Evolutionary conservation across 2,329 filamentous ascomycete genomes (phyloP).

Genomic region (Hymenoscyphus repandus): DNA sequence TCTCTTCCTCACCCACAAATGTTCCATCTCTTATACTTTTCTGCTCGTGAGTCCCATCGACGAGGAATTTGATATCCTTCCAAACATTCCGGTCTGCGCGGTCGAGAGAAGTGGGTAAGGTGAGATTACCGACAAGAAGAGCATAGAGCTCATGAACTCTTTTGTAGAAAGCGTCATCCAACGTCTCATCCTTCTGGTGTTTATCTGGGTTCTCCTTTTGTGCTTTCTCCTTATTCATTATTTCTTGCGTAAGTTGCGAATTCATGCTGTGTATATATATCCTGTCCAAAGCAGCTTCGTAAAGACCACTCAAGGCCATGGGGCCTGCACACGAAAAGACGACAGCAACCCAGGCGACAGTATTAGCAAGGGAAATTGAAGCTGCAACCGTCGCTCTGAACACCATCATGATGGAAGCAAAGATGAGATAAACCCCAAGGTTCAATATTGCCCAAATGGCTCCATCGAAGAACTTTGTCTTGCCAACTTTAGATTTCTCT

Average conservation of each 20-base stretch:
- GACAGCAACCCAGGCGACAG: conserved; percentile 10
- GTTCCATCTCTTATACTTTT: no score
- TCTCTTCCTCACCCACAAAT: no score
- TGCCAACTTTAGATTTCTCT: neutral
- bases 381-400: conserved; percentile 5
- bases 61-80: neutral
- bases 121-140: conserved; percentile 14
- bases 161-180: neutral
- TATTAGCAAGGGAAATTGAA: conserved; percentile 7
- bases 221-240: no score
- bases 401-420: neutral
- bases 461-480: neutral
- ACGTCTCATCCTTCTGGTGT: neutral
- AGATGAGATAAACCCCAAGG: neutral
- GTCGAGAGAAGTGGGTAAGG: neutral
- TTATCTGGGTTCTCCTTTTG: no score
- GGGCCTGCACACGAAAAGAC: conserved; percentile 11
- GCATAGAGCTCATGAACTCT: conserved; percentile 8
- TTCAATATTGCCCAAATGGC: neutral
- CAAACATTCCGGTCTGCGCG: neutral
- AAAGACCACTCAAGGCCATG: conserved; percentile 16
- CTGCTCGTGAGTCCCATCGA: no score
- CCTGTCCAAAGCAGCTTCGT: conserved; percentile 13
- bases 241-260: neutral
- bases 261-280: conserved; percentile 3